These are phyloP conservation scores for Sambucus nigra DNA, from an alignment of 129 eudicot genomes.

Conservation along the genomic window DNA sequence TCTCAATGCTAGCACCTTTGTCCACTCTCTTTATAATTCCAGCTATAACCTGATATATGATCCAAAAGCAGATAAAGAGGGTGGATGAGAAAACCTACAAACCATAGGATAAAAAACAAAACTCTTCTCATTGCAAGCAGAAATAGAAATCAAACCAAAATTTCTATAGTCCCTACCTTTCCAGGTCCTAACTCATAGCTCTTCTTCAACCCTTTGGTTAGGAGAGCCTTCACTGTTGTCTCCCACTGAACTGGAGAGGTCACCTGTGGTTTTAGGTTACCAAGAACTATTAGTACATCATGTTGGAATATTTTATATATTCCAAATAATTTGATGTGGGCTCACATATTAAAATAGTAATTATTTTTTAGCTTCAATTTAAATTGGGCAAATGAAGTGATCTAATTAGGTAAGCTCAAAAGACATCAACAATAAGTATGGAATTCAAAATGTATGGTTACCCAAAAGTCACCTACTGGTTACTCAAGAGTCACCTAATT, in stretches of 20 bases:
- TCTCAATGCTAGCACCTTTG: constrained; percentile 73
- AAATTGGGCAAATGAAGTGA: too few species aligned
- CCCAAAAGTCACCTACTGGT: too few species aligned
- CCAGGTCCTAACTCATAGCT: constrained; percentile 97
- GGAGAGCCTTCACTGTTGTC: constrained; percentile 68
- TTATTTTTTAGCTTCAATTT: too few species aligned
- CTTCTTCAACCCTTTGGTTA: constrained; percentile 58
- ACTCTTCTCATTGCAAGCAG: too few species aligned
- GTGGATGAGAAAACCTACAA: constrained; percentile 7
- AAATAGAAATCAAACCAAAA: background rate
- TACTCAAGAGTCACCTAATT: too few species aligned
- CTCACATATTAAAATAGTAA: too few species aligned
- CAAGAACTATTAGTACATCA: background rate
- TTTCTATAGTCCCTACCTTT: constrained; percentile 53
- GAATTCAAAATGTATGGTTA: too few species aligned
- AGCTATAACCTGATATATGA: constrained; percentile 65
- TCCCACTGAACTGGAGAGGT: constrained; percentile 99
- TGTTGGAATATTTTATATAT: too few species aligned
- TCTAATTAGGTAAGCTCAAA: too few species aligned
- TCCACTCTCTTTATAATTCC: constrained; percentile 89
- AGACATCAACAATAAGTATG: too few species aligned
- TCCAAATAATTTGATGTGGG: too few species aligned
- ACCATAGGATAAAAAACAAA: background rate
- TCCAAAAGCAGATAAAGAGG: constrained; percentile 3
- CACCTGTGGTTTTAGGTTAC: constrained; percentile 40